Percentiles rank a stretch among this genome's conserved stretches.
These are phyloP conservation scores for Harringtonia lauricola DNA, from an alignment of 2,329 filamentous ascomycete species.

Conservation along the genomic window DNA sequence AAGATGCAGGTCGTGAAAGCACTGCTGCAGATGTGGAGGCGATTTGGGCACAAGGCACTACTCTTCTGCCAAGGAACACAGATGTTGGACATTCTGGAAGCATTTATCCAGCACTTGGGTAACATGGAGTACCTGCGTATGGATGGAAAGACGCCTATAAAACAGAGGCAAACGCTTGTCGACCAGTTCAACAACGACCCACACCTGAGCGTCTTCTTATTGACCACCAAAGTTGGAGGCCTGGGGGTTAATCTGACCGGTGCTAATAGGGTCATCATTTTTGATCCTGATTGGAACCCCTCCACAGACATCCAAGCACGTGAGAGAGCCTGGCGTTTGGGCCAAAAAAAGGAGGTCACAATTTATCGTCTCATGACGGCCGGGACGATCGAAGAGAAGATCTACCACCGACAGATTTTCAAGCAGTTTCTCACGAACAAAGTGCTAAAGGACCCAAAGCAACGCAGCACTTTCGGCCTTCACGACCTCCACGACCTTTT, in stretches of 20 bases:
- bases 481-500: conserved; percentile 90
- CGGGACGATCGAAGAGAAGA: conserved; percentile 97
- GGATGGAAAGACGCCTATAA: conserved; percentile 87
- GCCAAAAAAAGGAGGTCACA: conserved; percentile 88
- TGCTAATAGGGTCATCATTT: conserved; percentile 93
- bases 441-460: conserved; percentile 86
- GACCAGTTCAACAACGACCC: conserved; percentile 84
- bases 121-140: conserved; percentile 73
- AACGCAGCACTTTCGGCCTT: conserved; percentile 81
- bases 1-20: conserved; percentile 95
- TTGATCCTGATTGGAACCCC: conserved; percentile 97
- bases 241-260: conserved; percentile 91
- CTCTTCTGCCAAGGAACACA: conserved; percentile 89
- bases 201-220: conserved; percentile 72
- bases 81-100: conserved; percentile 91
- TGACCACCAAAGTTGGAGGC: conserved; percentile 93
- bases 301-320: conserved; percentile 93
- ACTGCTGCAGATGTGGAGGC: conserved; percentile 78
- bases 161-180: conserved; percentile 78
- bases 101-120: conserved; percentile 57
- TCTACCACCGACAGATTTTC: conserved; percentile 96
- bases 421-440: conserved; percentile 98
- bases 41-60: conserved; percentile 81
- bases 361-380: conserved; percentile 98
- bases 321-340: conserved; percentile 89